phyloP scores from a whole-genome alignment of 768 basidiomycete genomes.

The Phylloporus sp. region DNA sequence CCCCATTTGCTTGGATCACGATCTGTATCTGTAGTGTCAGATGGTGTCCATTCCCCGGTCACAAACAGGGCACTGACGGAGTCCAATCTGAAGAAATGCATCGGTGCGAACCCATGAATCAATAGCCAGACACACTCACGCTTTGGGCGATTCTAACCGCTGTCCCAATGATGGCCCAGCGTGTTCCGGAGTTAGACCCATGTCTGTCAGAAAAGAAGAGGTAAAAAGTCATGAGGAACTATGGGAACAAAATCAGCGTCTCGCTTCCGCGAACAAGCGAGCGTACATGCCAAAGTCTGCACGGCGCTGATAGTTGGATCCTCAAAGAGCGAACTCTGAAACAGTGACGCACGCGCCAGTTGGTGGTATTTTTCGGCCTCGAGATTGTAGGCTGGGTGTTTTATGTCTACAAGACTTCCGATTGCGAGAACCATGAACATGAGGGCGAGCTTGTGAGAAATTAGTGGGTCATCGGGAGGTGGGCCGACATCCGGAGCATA shows the following conservation, averaged over 20 bases:
- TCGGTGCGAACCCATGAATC: not conserved
- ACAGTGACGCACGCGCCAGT: slow-evolving; percentile 58
- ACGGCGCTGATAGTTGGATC: slow-evolving; percentile 64
- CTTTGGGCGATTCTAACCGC: slow-evolving; percentile 68
- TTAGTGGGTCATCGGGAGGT: slow-evolving; percentile 45
- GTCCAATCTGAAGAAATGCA: slow-evolving; percentile 48
- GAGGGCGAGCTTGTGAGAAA: slow-evolving; percentile 58
- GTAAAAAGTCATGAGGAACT: slow-evolving; percentile 70
- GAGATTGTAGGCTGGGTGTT: slow-evolving; percentile 51
- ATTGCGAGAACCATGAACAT: slow-evolving; percentile 66
- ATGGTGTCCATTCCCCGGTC: not conserved
- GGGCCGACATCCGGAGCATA: slow-evolving; percentile 44
- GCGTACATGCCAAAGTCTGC: slow-evolving; percentile 52
- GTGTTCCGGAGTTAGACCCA: slow-evolving; percentile 57
- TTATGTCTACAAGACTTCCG: slow-evolving; percentile 56
- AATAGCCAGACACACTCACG: slow-evolving; percentile 39
- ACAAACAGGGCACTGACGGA: slow-evolving; percentile 44
- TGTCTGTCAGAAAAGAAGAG: slow-evolving; percentile 65
- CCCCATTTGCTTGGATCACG: slow-evolving; percentile 69
- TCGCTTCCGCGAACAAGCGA: slow-evolving; percentile 22
- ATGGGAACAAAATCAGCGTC: slow-evolving; percentile 19
- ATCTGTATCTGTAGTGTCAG: slow-evolving; percentile 42
- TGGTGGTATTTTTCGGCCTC: slow-evolving; percentile 72
- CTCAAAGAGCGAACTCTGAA: slow-evolving; percentile 60
- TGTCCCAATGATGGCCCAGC: slow-evolving; percentile 66